Evolutionary conservation across 495 filamentous ascomycete genomes (phyloP), one percentile per base, ranked within the genome.

Genomic region (Penicillium antarcticum): DNA sequence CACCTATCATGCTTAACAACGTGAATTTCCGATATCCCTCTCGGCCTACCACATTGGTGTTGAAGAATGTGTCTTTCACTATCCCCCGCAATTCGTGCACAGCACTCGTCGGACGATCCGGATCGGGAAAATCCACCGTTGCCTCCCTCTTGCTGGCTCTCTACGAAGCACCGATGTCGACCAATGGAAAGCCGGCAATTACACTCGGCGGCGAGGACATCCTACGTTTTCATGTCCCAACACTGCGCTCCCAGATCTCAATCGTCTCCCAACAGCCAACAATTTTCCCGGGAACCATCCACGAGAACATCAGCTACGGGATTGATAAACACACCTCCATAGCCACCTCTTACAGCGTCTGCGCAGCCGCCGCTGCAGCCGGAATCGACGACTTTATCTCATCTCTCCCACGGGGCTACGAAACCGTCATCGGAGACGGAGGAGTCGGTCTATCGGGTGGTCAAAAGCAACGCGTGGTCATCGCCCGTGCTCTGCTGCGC

Each of bases 111-210:
- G 91, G 91, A 11, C 66, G 80, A 4, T 96, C 91, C 0, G 95
- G 95, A 0, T 87, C 82, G 19, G 92, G 94, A 0, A 98, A 98
- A 72, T 91, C 85, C 12, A 97, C 95, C 1, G 80, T 97, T 36
- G 81, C 85, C 1, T 83, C 85, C 0, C 70, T 98, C 0, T 76
- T 97, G 0, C 68, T 94, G 1, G 77, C 81, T 2, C 76, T 91
- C 14, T 89, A 89, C 57, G 73, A 72, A 45, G 55, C 60, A n/a
- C 64, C 67, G 5, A 33, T 55, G 9, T 58, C 65, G 13, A 61
- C 14, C 41, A 29, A 42, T 12, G 55, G 57, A 10, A 5, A 23
- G 0, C 63, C 53, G 1, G 67, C 63, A 0, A 63, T 97, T 3
- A 81, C 78, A 24, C 79, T 91, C 50, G 76, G 74, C 19, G 73